phyloP scores from a whole-genome alignment of 2,329 filamentous ascomycete species.

The Verticillium dahliae region DNA sequence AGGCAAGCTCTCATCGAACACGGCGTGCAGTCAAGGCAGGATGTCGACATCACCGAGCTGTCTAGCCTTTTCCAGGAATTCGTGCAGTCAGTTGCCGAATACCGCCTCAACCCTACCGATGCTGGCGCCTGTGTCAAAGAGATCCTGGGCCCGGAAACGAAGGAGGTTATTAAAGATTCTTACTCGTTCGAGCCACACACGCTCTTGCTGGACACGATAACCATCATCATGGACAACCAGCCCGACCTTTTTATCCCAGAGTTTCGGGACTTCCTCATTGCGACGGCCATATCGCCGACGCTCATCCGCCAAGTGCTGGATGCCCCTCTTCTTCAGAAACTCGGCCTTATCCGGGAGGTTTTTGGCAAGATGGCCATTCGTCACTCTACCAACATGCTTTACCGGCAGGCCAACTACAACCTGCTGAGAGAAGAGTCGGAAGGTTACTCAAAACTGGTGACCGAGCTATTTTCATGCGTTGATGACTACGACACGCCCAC shows the following conservation, averaged over 20 bases:
- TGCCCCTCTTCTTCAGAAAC: constrained; percentile 62
- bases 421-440: constrained; percentile 91
- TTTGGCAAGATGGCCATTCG: constrained; percentile 80
- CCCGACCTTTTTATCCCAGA: constrained; percentile 37
- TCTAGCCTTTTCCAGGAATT: constrained; percentile 79
- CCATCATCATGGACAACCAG: constrained; percentile 70
- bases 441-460: constrained; percentile 92
- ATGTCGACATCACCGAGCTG: constrained; percentile 63
- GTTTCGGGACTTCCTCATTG: constrained; percentile 62
- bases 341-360: constrained; percentile 78
- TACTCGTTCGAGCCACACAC: constrained; percentile 55
- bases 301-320: constrained; percentile 82
- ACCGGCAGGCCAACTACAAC: constrained; percentile 96
- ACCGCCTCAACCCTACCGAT: constrained; percentile 58
- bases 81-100: constrained; percentile 66
- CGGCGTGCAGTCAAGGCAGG: constrained; percentile 56
- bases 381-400: constrained; percentile 86
- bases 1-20: constrained; percentile 56
- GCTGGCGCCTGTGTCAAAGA: constrained; percentile 69
- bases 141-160: constrained; percentile 55
- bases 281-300: constrained; percentile 64
- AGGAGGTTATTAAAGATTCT: constrained; percentile 41
- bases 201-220: constrained; percentile 77
- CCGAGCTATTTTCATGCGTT: constrained; percentile 88
- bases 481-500: constrained; percentile 34